Base-by-base conservation (phyloP, 192 early-diverging fungal genomes). In the Coemansia sp. region DNA sequence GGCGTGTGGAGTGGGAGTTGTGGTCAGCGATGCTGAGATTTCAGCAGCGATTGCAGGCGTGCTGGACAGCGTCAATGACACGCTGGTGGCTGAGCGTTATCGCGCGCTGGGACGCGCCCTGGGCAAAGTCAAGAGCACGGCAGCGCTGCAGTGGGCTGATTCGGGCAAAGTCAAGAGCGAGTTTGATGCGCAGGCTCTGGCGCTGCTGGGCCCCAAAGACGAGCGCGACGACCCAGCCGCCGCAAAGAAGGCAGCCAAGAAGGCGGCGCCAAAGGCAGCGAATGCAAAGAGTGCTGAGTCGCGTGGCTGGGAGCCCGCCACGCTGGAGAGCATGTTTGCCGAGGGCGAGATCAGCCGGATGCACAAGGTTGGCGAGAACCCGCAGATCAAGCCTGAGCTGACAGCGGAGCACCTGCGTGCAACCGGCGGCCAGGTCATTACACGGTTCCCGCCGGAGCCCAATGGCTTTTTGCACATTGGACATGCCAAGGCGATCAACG, bases 401-500 rank as follows among this genome's bases (percentile, higher is more conserved):
- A 96, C 93, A 87, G 84, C 84, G 25, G 87, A 89, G 75, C 98
- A 99, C 71, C 82, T 99, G 31, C 87, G 88, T 56, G 87, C 88
- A 5, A 98, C 98, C 1, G 89, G 89, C 42, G 93, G 94, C 15
- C 87, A 87, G 67, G 97, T 98, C 12, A 66, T 98, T 15, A 99
- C 98, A 12, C 94, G 98, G 38, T 99, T 99, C 84, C 98, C 98
- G 21, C 98, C 98, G 57, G 98, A 98, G 85, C 98, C 98, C 57
- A 98, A 99, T 74, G 96, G 98, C 21, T 97, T 88, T 83, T 83
- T 98, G 53, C 96, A 99, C 76, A 98, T 99, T 79, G 96, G 98
- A 55, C 98, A 99, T 72, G 94, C 95, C 62, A 99, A 99, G 82
- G 98, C 96, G 42, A 97, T 99, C 84, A 99, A 99, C 75, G 89